Percentiles rank a stretch among this genome's conserved stretches.
Conservation (phyloP, 768 basidiomycete species). For the Suillus ampliporus region DNA sequence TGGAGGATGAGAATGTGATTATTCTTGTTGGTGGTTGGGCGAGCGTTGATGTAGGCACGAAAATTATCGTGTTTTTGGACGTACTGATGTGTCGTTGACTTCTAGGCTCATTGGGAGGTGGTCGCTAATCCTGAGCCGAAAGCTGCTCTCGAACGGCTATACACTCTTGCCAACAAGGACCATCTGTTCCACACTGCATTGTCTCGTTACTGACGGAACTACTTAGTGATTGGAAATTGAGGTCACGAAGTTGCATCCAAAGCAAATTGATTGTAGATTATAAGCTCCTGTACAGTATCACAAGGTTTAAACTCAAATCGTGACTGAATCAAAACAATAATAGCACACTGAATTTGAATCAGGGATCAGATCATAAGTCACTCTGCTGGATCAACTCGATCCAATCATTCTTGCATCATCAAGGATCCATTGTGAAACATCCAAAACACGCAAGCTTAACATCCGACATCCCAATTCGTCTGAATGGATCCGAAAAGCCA, state of each 20-base stretch:
- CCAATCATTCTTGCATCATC: too few relatives aligned
- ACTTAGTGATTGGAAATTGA: neutral
- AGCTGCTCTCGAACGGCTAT: constrained; percentile 13
- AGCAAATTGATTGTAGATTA: too few relatives aligned
- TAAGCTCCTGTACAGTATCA: neutral
- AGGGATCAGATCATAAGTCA: neutral
- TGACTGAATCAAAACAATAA: neutral
- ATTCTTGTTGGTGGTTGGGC: constrained; percentile 28
- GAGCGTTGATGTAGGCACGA: constrained; percentile 30
- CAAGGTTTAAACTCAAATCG: neutral
- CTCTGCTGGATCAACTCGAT: neutral
- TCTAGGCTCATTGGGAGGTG: constrained; percentile 23
- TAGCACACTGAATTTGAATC: neutral
- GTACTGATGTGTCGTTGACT: neutral
- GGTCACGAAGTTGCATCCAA: neutral
- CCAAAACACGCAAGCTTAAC: too few relatives aligned
- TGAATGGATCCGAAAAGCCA: too few relatives aligned
- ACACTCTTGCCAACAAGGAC: constrained; percentile 21
- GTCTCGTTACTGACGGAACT: constrained; percentile 1
- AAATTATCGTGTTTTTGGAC: neutral
- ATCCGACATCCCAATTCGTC: too few relatives aligned
- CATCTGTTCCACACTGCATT: constrained; percentile 21
- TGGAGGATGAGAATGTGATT: constrained; percentile 27
- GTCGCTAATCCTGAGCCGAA: constrained; percentile 12
- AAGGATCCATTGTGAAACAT: too few relatives aligned